A percentile compares a stretch with the other conserved stretches of the same genome.
These are phyloP conservation scores for Agaricus blazei DNA, from an alignment of 768 basidiomycete species.

Conservation along the genomic window DNA sequence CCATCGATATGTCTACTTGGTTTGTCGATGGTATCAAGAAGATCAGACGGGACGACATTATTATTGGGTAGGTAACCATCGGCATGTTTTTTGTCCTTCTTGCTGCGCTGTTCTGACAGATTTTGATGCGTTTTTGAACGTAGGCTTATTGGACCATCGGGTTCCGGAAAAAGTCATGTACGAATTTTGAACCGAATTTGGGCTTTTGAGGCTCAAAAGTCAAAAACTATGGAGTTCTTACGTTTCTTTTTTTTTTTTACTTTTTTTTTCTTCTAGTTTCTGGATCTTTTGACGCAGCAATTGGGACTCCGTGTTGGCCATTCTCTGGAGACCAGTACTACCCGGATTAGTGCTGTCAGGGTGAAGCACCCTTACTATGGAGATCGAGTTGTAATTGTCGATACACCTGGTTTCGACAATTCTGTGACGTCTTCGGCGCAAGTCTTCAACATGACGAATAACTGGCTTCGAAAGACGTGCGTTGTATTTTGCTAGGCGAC, in stretches of 20 bases:
- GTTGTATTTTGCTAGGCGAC: neutral
- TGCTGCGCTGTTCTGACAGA: neutral
- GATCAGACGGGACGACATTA: slow-evolving; percentile 4
- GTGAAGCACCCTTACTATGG: slow-evolving; percentile 1
- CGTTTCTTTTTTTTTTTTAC: neutral
- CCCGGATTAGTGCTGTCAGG: neutral
- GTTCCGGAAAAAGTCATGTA: slow-evolving; percentile 7
- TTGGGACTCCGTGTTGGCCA: neutral
- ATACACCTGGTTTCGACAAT: slow-evolving; percentile 9
- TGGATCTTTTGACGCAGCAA: slow-evolving; percentile 7
- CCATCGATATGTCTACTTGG: slow-evolving; percentile 3
- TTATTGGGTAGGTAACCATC: neutral
- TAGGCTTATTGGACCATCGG: slow-evolving; percentile 4
- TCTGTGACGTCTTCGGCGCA: neutral
- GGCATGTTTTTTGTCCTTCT: neutral
- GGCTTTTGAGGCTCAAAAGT: neutral
- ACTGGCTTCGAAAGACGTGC: slow-evolving; percentile 6
- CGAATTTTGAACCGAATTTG: neutral
- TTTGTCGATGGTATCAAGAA: slow-evolving; percentile 6
- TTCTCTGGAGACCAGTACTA: neutral
- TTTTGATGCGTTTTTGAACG: too few relatives aligned
- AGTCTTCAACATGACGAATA: neutral
- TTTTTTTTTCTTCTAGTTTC: neutral
- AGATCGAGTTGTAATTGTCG: slow-evolving; percentile 7
- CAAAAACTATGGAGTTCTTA: neutral